Conservation (phyloP, 768 basidiomycete genomes). For the Porphyrellus cyaneotinctus region DNA sequence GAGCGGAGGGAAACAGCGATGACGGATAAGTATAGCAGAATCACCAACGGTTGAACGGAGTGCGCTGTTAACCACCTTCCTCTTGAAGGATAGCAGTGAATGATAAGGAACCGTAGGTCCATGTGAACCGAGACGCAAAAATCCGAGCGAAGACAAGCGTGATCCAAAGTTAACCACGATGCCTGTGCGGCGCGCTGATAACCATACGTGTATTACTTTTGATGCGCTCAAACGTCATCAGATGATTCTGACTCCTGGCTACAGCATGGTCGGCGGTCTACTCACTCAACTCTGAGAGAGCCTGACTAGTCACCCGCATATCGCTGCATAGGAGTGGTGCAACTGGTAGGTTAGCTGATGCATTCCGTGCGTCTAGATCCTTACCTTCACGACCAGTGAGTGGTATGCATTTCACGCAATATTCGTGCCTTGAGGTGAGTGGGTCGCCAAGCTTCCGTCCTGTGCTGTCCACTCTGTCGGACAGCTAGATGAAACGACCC, state of each 20-base stretch:
- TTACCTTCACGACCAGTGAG: too few relatives aligned
- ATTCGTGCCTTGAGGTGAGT: too few relatives aligned
- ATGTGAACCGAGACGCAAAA: not conserved
- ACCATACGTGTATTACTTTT: not conserved
- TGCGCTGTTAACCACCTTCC: not conserved
- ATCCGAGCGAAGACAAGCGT: not conserved
- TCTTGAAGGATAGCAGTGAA: not conserved
- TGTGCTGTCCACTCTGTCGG: too few relatives aligned
- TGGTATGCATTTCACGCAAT: too few relatives aligned
- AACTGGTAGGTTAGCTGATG: too few relatives aligned
- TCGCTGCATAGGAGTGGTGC: too few relatives aligned
- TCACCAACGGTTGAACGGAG: not conserved
- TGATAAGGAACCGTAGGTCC: too few relatives aligned
- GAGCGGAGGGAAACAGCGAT: not conserved
- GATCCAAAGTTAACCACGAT: not conserved
- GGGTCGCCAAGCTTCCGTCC: too few relatives aligned
- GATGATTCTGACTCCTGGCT: not conserved
- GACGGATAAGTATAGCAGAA: not conserved
- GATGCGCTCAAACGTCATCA: not conserved
- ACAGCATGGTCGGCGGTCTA: not conserved
- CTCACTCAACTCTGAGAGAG: not conserved
- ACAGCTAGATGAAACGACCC: too few relatives aligned
- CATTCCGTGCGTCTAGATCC: too few relatives aligned
- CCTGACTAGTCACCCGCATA: not conserved
- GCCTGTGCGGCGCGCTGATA: not conserved